Conservation (phyloP, 768 basidiomycete genomes). For the Tricholoma terreum region DNA sequence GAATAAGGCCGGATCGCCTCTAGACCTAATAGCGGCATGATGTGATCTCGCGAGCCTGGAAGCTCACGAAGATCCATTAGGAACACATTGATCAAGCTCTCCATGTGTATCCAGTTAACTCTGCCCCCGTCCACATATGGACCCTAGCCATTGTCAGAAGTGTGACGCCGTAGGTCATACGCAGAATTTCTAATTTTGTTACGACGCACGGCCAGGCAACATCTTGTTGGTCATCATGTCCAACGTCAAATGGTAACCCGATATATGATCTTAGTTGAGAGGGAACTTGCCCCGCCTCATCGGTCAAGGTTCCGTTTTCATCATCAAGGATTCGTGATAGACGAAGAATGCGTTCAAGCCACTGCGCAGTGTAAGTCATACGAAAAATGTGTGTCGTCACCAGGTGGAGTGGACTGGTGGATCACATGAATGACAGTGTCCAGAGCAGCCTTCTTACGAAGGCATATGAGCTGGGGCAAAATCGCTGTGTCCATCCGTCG, state of each 20-base stretch:
- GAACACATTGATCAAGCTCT: slow-evolving; percentile 56
- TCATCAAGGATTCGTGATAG: slow-evolving; percentile 35
- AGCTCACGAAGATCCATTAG: slow-evolving; percentile 50
- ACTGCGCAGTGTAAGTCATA: slow-evolving; percentile 40
- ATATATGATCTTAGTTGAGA: slow-evolving; percentile 48
- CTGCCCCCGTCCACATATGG: slow-evolving; percentile 44
- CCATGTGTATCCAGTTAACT: slow-evolving; percentile 62
- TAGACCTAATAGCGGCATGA: slow-evolving; percentile 48
- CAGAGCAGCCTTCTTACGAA: slow-evolving; percentile 28
- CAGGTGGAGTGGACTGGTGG: slow-evolving; percentile 31
- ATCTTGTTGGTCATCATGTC: slow-evolving; percentile 29
- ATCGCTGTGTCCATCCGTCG: slow-evolving; percentile 38
- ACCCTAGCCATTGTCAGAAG: slow-evolving; percentile 50
- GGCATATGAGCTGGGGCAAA: slow-evolving; percentile 13
- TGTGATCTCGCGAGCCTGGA: slow-evolving; percentile 30
- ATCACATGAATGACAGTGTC: slow-evolving; percentile 40
- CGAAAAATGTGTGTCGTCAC: slow-evolving; percentile 27
- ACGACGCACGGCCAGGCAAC: slow-evolving; percentile 34
- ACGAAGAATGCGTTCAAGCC: slow-evolving; percentile 43
- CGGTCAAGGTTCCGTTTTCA: background rate
- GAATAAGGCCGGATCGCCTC: slow-evolving; percentile 54
- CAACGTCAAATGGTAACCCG: slow-evolving; percentile 34
- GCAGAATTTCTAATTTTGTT: slow-evolving; percentile 53
- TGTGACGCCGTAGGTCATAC: slow-evolving; percentile 65
- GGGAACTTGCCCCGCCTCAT: slow-evolving; percentile 7